phyloP scores from a whole-genome alignment of 495 filamentous ascomycete species.

The Penicillium robsamsonii region DNA sequence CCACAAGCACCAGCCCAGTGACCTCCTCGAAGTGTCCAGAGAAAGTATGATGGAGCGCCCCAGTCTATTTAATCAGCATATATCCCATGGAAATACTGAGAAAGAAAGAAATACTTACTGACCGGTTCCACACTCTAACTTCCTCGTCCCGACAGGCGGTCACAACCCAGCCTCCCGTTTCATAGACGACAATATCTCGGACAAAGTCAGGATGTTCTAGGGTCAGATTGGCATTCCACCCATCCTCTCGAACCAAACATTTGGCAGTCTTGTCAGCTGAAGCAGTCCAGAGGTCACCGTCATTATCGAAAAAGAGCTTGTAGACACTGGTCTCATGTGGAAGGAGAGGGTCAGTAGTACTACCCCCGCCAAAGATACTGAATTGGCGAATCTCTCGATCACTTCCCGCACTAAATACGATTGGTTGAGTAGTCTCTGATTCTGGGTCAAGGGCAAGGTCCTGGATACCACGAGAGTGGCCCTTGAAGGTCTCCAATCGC shows the following conservation, averaged over 20 bases:
- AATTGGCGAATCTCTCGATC: conserved; percentile 78
- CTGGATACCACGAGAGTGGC: conserved; percentile 75
- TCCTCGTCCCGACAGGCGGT: conserved; percentile 91
- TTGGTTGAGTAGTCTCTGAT: conserved; percentile 38
- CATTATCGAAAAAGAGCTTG: conserved; percentile 68
- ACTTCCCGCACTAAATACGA: conserved; percentile 75
- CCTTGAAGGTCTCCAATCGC: conserved; percentile 69
- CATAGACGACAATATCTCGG: conserved; percentile 70
- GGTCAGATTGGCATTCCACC: conserved; percentile 66
- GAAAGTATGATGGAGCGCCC: conserved; percentile 72
- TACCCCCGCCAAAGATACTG: conserved; percentile 42
- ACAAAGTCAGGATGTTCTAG: conserved; percentile 87
- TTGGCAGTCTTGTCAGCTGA: conserved; percentile 82
- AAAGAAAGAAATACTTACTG: conserved; percentile 36
- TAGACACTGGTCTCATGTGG: conserved; percentile 91
- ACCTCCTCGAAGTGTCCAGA: conserved; percentile 92
- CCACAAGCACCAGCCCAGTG: conserved; percentile 68
- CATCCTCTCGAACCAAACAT: conserved; percentile 62
- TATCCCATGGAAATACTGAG: conserved; percentile 5
- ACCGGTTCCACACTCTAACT: conserved; percentile 82
- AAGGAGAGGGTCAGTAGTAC: conserved; percentile 58
- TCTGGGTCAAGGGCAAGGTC: conserved; percentile 70
- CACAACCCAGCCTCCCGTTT: conserved; percentile 74
- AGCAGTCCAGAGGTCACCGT: conserved; percentile 84
- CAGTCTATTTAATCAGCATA: conserved; percentile 46